Evolutionary conservation across 371 early-diverging fungal genomes (phyloP).

Genomic region (Zychaea mexicana): DNA sequence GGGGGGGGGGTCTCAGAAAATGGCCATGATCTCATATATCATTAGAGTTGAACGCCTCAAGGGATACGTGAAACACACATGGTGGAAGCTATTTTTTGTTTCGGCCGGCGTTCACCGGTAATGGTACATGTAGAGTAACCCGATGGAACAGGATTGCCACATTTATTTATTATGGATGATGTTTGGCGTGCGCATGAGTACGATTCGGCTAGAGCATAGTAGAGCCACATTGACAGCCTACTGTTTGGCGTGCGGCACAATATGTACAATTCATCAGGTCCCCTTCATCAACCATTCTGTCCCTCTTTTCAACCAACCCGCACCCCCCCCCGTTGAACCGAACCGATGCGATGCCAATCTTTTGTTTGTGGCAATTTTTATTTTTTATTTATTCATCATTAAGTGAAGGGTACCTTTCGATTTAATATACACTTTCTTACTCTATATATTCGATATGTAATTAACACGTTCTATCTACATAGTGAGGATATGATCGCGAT

Average conservation of each 20-base stretch:
- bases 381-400: too few species aligned
- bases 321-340: neutral
- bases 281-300: too few species aligned
- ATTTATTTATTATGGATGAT: too few species aligned
- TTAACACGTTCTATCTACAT: neutral
- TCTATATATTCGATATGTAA: neutral
- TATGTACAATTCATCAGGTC: too few species aligned
- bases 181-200: too few species aligned
- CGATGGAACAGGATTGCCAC: too few species aligned
- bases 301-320: too few species aligned
- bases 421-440: too few species aligned
- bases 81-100: neutral
- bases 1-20: neutral
- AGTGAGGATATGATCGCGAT: neutral
- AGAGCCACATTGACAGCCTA: neutral
- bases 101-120: neutral
- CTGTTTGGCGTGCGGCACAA: too few species aligned
- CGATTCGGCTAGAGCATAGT: too few species aligned
- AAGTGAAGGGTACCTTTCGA: too few species aligned
- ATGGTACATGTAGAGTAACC: neutral
- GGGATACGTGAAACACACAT: conserved; percentile 2
- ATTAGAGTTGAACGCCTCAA: conserved; percentile 1
- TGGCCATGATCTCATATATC: neutral
- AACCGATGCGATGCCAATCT: too few species aligned
- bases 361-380: neutral